Percentiles rank a stretch among this genome's conserved stretches.
These are phyloP conservation scores for Wickerhamiella parazyma DNA, from an alignment of 805 yeast genomes.

Conservation along the genomic window DNA sequence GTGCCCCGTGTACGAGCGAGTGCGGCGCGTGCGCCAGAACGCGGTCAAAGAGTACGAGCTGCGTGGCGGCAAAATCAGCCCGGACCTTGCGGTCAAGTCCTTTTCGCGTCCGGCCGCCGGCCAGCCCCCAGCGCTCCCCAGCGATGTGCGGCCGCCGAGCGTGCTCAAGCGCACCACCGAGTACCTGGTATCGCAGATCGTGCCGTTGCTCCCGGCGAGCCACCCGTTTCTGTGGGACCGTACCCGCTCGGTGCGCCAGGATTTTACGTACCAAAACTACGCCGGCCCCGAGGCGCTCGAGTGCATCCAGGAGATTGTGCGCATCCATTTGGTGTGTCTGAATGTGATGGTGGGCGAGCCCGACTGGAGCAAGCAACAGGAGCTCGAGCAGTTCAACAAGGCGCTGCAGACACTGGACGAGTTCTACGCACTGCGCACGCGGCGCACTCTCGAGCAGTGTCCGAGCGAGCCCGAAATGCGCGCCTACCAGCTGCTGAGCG, in stretches of 20 bases:
- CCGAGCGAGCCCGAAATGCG: slow-evolving; percentile 87
- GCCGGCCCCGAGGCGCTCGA: slow-evolving; percentile 88
- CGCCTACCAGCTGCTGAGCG: slow-evolving; percentile 70
- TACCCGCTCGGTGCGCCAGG: slow-evolving; percentile 92
- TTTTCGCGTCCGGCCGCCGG: slow-evolving; percentile 97
- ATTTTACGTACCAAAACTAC: slow-evolving; percentile 88
- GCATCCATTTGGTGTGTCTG: slow-evolving; percentile 69
- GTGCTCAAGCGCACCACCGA: slow-evolving; percentile 52
- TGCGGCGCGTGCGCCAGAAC: slow-evolving; percentile 73
- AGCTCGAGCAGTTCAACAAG: slow-evolving; percentile 84
- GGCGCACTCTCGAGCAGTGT: slow-evolving; percentile 49
- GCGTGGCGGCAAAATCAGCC: slow-evolving; percentile 48
- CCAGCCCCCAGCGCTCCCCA: slow-evolving; percentile 93
- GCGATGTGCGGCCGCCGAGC: slow-evolving; percentile 91
- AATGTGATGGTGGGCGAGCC: slow-evolving; percentile 69
- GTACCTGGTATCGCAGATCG: slow-evolving; percentile 50
- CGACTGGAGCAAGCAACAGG: slow-evolving; percentile 89
- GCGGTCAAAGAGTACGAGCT: slow-evolving; percentile 70
- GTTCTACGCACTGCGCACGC: slow-evolving; percentile 56
- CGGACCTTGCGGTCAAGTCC: slow-evolving; percentile 64
- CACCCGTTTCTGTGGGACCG: slow-evolving; percentile 95
- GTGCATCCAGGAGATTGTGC: slow-evolving; percentile 80
- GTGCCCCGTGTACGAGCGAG: slow-evolving; percentile 92
- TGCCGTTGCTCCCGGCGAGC: slow-evolving; percentile 61
- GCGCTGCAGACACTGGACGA: slow-evolving; percentile 79